These are phyloP conservation scores for Echites panduratus DNA, from an alignment of 257 asterid species.

Conservation along the genomic window DNA sequence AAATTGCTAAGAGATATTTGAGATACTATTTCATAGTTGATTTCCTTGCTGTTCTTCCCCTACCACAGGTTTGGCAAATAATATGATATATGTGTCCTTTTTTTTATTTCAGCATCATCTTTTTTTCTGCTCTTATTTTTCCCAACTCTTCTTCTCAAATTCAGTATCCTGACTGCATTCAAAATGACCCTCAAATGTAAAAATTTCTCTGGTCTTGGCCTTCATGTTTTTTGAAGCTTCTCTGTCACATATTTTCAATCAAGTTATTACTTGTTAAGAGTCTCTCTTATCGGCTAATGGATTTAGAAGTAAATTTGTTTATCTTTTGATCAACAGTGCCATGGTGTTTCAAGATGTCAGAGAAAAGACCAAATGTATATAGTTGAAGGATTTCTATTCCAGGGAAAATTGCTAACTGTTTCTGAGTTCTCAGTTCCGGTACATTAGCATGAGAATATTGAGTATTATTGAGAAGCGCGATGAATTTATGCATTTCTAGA, in stretches of 20 bases:
- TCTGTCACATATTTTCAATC: background rate
- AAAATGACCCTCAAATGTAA: background rate
- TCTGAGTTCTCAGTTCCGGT: background rate
- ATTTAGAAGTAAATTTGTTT: background rate
- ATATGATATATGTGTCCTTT: no score
- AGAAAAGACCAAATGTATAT: background rate
- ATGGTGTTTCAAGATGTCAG: background rate
- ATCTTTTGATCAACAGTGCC: background rate
- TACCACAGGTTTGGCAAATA: slow-evolving; percentile 75
- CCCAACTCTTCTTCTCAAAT: background rate
- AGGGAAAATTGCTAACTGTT: background rate
- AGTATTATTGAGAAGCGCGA: background rate
- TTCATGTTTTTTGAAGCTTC: background rate
- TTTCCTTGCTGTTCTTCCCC: slow-evolving; percentile 86
- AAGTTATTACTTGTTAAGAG: background rate
- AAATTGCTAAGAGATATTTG: slow-evolving; percentile 94
- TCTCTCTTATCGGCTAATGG: background rate
- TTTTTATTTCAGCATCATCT: slow-evolving; percentile 4
- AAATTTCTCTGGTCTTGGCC: background rate
- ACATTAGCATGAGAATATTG: background rate
- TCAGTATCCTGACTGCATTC: background rate
- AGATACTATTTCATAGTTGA: slow-evolving; percentile 76
- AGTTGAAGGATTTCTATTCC: background rate
- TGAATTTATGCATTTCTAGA: background rate
- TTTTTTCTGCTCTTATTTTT: background rate